These are phyloP conservation scores for Pseudofabraea citricarpa DNA, from an alignment of 2,329 filamentous ascomycete genomes.

Conservation along the genomic window DNA sequence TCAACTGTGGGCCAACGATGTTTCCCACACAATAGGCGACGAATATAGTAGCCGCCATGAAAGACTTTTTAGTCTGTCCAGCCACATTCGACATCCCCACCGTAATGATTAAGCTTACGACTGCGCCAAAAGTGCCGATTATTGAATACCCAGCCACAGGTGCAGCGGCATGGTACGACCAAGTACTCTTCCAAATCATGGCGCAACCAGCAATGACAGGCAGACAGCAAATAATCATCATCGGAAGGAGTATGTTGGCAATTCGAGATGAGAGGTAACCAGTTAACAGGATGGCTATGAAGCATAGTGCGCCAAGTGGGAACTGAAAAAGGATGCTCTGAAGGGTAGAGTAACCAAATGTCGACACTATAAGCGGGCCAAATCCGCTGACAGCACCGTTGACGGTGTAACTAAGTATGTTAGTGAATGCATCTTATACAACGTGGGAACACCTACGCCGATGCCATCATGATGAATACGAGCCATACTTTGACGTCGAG, in stretches of 20 bases:
- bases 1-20: slow-evolving; percentile 69
- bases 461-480: slow-evolving; percentile 63
- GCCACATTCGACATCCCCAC: slow-evolving; percentile 65
- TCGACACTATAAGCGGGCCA: slow-evolving; percentile 66
- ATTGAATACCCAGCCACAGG: slow-evolving; percentile 69
- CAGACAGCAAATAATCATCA: slow-evolving; percentile 62
- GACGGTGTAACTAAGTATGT: slow-evolving; percentile 48
- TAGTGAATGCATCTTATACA: background rate
- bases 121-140: slow-evolving; percentile 68
- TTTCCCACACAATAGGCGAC: slow-evolving; percentile 73
- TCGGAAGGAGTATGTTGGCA: slow-evolving; percentile 58
- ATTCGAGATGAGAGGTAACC: slow-evolving; percentile 59
- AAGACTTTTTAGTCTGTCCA: slow-evolving; percentile 73
- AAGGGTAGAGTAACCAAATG: slow-evolving; percentile 61
- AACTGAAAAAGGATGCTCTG: slow-evolving; percentile 71
- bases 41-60: slow-evolving; percentile 70
- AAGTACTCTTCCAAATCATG: slow-evolving; percentile 66
- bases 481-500: slow-evolving; percentile 60
- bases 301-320: slow-evolving; percentile 64
- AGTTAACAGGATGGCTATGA: slow-evolving; percentile 60
- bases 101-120: slow-evolving; percentile 57
- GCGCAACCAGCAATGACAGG: slow-evolving; percentile 71
- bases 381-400: slow-evolving; percentile 70
- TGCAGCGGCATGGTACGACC: slow-evolving; percentile 59
- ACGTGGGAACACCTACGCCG: slow-evolving; percentile 37